Evolutionary conservation across 2,329 filamentous ascomycete genomes (phyloP), one percentile per base, ranked within the genome.

Genomic region (Ophiocordyceps sinensis): DNA sequence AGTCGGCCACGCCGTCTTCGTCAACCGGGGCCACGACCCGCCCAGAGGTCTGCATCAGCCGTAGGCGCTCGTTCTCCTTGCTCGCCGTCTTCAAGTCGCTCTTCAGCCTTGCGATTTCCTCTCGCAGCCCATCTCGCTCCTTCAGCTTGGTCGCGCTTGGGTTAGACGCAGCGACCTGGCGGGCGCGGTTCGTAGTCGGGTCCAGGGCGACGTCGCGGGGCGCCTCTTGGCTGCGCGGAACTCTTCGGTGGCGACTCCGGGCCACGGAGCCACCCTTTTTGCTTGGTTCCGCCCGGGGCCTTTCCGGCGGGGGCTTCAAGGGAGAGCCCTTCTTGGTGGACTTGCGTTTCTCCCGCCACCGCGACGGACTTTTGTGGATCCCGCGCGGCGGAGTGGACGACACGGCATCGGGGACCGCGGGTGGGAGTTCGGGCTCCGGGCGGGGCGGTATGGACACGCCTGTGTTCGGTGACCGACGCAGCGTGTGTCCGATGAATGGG

Each of bases 401-500:
- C 1, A 72, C 61, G 0, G 70, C 66, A 43, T 79, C 75, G 2
- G 61, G 59, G 12, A 68, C 57, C 0, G 73, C 73, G 0, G 74
- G 74, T 3, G 79, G 80, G 5, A 84, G 64, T 38, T 81, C 76
- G 2, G 78, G 78, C 49, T 83, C 77, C 14, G 67, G 66, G n/a
- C 43, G 49, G 28, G 42, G 37, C n/a, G 48, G 45, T 28, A 46
- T 37, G 36, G 48, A 15, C 45, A 57, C n/a, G 50, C 62, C 26
- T 50, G 65, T 26, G 52, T 60, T 28, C 0, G 55, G 55, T 1
- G 51, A 53, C 31, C 55, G 49, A 26, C 54, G 52, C 7, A 54
- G 43, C 4, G 47, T 50, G 37, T 49, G 54, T 3, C 55, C 53
- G 1, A 52, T 45, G 32, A 60, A 60, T 1, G 58, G 57, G 34